A percentile compares a stretch with the other conserved stretches of the same genome.
These are phyloP conservation scores for Baudoinia panamericana DNA, from an alignment of 495 filamentous ascomycete genomes.

Conservation along the genomic window DNA sequence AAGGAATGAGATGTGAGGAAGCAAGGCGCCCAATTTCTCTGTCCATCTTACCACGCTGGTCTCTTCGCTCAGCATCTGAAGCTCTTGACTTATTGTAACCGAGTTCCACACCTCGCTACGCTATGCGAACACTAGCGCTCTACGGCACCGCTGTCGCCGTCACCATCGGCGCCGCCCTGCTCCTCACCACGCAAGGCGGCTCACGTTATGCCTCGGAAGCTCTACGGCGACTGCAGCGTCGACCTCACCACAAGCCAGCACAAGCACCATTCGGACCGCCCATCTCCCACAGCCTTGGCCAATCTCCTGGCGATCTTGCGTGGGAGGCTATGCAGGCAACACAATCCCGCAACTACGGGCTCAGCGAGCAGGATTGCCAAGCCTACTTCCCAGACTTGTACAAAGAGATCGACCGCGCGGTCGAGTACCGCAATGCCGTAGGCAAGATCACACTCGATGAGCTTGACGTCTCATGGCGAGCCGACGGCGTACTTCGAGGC, in stretches of 20 bases:
- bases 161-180: conserved; percentile 4
- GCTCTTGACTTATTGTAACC: too few relatives aligned
- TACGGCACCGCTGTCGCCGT: conserved; percentile 5
- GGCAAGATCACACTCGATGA: conserved; percentile 17
- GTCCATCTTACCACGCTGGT: too few relatives aligned
- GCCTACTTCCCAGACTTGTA: conserved; percentile 21
- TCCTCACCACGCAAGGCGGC: conserved; percentile 4
- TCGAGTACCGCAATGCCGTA: conserved; percentile 6
- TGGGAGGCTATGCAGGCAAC: conserved; percentile 10
- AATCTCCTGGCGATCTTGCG: too few relatives aligned
- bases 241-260: not conserved
- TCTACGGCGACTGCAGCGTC: not conserved
- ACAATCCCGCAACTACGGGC: conserved; percentile 12
- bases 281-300: conserved; percentile 9
- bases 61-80: too few relatives aligned
- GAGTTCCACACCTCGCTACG: too few relatives aligned
- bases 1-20: too few relatives aligned
- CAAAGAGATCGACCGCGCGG: conserved; percentile 19
- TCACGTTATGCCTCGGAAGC: conserved; percentile 1
- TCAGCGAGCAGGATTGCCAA: conserved; percentile 19
- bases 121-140: conserved; percentile 11
- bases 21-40: too few relatives aligned
- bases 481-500: conserved; percentile 17
- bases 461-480: conserved; percentile 15
- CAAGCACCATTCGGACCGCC: not conserved